phyloP scores from a whole-genome alignment of 1,284 basidiomycete species.

The Sporisorium graminicola region DNA sequence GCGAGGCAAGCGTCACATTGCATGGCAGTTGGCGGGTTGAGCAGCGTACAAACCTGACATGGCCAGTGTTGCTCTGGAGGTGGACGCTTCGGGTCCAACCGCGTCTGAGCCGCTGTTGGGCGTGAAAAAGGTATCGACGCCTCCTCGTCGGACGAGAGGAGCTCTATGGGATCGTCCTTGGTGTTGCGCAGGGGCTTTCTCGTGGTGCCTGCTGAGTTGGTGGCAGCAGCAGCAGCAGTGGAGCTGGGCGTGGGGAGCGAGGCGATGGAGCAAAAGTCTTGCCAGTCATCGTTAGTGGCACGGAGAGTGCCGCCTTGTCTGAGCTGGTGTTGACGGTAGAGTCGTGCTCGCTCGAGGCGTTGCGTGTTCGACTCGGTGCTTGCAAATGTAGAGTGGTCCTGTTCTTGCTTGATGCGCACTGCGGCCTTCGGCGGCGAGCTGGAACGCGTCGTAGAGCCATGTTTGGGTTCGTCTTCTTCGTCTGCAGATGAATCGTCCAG shows the following conservation, averaged over 20 bases:
- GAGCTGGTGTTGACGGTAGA: slow-evolving; percentile 43
- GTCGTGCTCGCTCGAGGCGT: slow-evolving; percentile 33
- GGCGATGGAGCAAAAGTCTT: slow-evolving; percentile 35
- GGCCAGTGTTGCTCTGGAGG: slow-evolving; percentile 17
- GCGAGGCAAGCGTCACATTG: slow-evolving; percentile 41
- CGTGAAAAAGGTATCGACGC: not conserved
- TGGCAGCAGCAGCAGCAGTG: not conserved
- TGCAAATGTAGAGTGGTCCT: slow-evolving; percentile 30
- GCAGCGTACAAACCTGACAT: slow-evolving; percentile 44
- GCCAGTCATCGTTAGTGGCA: slow-evolving; percentile 44
- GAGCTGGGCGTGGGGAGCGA: slow-evolving; percentile 9
- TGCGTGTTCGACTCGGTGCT: slow-evolving; percentile 35
- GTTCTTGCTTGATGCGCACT: slow-evolving; percentile 23
- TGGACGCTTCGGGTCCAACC: not conserved
- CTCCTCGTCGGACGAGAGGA: slow-evolving; percentile 37
- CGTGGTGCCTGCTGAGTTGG: not conserved
- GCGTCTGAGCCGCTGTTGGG: not conserved
- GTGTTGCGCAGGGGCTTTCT: not conserved
- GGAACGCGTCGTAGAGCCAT: not conserved
- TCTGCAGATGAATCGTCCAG: slow-evolving; percentile 30
- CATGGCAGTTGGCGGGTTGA: slow-evolving; percentile 15
- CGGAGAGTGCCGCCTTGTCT: slow-evolving; percentile 34
- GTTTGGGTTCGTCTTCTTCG: not conserved
- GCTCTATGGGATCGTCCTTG: slow-evolving; percentile 25
- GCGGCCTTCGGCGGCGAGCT: not conserved